phyloP scores from a whole-genome alignment of 73 alveolate species.

The Paramecium caudatum region DNA sequence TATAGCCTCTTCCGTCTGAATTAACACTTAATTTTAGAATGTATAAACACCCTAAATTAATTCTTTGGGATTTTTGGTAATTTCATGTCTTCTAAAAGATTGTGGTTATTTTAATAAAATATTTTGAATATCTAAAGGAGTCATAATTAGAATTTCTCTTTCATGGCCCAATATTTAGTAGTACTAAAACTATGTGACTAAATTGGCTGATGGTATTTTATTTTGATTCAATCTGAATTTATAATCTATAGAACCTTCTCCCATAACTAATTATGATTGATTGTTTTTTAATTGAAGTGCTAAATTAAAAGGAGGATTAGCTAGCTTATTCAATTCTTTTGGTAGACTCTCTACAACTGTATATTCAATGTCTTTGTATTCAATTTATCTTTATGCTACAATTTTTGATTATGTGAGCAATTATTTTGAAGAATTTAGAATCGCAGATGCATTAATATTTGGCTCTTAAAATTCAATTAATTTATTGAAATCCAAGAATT shows the following conservation, averaged over 20 bases:
- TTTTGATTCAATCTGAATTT: neutral
- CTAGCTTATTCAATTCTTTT: neutral
- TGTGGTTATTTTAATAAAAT: neutral
- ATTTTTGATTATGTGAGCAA: no score
- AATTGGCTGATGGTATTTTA: neutral
- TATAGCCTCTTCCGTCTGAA: neutral
- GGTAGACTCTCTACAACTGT: neutral
- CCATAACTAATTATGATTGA: neutral
- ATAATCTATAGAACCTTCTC: neutral
- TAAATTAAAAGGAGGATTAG: conserved; percentile 36
- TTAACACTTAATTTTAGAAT: conserved; percentile 1
- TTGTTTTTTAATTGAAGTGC: neutral
- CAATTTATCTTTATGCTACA: no score
- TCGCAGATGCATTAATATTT: no score
- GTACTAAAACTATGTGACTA: neutral
- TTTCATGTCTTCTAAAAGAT: neutral
- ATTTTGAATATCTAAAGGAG: neutral
- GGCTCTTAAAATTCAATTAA: neutral
- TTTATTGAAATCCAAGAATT: conserved; percentile 1
- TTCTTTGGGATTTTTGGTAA: neutral
- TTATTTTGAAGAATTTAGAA: no score
- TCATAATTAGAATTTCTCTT: neutral
- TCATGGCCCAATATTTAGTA: conserved; percentile 3
- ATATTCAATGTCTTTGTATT: neutral
- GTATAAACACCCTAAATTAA: neutral